Evolutionary conservation across 345 rosid genomes (phyloP), one percentile per base, ranked within the genome.

Genomic region (Turritis glabra): DNA sequence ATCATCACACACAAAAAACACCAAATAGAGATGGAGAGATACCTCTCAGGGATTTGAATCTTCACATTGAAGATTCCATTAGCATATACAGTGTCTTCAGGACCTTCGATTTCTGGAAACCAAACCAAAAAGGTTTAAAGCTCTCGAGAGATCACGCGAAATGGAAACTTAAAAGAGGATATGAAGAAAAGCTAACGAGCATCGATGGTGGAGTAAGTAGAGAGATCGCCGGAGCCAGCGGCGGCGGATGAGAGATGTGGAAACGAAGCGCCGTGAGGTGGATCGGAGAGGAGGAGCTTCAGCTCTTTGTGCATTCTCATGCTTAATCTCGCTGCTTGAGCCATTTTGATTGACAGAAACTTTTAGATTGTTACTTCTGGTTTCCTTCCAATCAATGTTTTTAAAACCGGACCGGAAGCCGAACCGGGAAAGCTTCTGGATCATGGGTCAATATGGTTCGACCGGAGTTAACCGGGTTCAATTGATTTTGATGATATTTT

Each of bases 1-100:
- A 25, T 7, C 14, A 52, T 23, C 33, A 12, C n/a, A n/a, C n/a
- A n/a, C n/a, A n/a, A n/a, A n/a, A n/a, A n/a, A 60, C 10, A 67
- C 6, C 25, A 17, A 37, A 15, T 10, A 4, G 26, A 15, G 15
- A 2, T 14, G 3, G 14, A 47, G 5, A 53, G 23, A n/a, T 77
- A 87, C 93, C 94, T 85, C 61, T 90, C 94, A 7, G 96, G 94
- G 61, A 90, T 90, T 63, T 86, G 96, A 73, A 88, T 85, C 80
- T 76, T 90, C 68, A 92, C 54, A 44, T 76, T 69, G 69, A 90
- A 92, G 40, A 86, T 53, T 68, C 97, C 97, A 41, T 82, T 83
- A 19, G 86, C 87, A 63, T 92, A 92, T 0, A 90, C 91, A 50
- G 88, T 90, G 38, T 86, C 94, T 77, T 87, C 89, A 26, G 94